Percentiles rank a stretch among this genome's conserved stretches.
Evolutionary conservation across 768 basidiomycete genomes (phyloP).

Genomic region (Gloeopeniophorella convolvens): DNA sequence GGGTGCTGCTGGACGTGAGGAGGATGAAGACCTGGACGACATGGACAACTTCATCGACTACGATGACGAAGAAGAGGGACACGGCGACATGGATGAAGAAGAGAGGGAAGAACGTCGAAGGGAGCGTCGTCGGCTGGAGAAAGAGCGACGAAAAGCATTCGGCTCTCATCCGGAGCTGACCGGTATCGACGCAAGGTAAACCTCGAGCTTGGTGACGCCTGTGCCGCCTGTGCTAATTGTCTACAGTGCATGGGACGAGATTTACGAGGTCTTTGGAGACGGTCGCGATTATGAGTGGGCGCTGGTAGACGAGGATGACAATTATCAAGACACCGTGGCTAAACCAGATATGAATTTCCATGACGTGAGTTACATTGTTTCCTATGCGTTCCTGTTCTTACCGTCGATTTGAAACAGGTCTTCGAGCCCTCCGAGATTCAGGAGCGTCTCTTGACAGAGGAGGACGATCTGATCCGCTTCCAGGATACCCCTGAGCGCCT

Average conservation of each 20-base stretch:
- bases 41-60: slow-evolving; percentile 76
- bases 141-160: slow-evolving; percentile 59
- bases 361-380: slow-evolving; percentile 50
- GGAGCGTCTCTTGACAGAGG: slow-evolving; percentile 81
- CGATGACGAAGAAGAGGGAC: slow-evolving; percentile 53
- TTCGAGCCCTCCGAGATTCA: slow-evolving; percentile 97
- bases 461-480: slow-evolving; percentile 86
- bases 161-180: slow-evolving; percentile 63
- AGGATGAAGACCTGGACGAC: slow-evolving; percentile 66
- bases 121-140: slow-evolving; percentile 59
- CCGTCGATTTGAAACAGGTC: slow-evolving; percentile 47
- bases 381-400: slow-evolving; percentile 6
- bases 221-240: neutral
- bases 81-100: slow-evolving; percentile 62
- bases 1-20: slow-evolving; percentile 38
- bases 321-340: slow-evolving; percentile 41
- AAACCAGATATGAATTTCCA: slow-evolving; percentile 79
- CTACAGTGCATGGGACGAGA: slow-evolving; percentile 86
- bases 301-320: slow-evolving; percentile 70
- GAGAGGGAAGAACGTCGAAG: slow-evolving; percentile 69
- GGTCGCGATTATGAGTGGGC: slow-evolving; percentile 97
- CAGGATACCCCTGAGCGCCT: slow-evolving; percentile 93
- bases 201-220: slow-evolving; percentile 14
- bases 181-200: slow-evolving; percentile 81
- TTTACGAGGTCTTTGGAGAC: slow-evolving; percentile 93